Base-by-base conservation (phyloP, 805 yeast species). In the Suhomyces tanzawaensis region DNA sequence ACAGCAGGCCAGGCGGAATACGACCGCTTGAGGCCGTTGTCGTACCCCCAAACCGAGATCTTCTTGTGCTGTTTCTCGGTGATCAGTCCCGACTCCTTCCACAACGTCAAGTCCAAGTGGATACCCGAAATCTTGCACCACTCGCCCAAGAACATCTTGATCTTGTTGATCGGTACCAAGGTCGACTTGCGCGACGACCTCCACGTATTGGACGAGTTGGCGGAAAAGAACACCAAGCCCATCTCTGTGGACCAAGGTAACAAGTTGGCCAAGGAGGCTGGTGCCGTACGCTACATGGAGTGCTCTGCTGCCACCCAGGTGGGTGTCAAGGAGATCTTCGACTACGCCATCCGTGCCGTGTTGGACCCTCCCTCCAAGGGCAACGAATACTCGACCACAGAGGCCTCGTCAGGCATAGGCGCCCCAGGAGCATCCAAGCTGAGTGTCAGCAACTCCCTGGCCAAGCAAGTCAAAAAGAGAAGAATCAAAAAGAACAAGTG, bases 1-100 rank as follows among this genome's bases (percentile, higher is more conserved):
- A 89, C 96, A 12, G 96, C 96, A 3, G 96, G 96, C 19, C 96
- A 89, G 63, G 84, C 85, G 54, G 96, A 88, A 58, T 88, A 88
- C 60, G 96, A 89, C 59, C 72, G 95, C 44, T 72, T 88, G 53
- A 74, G 96, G 62, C 96, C 96, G 3, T 69, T 89, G 44, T 83
- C 93, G 7, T 89, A 89, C 55, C 95, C 96, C 3, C 95, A 89
- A 57, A 88, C 96, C 0, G 95, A 87, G 52, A 84, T 89, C 24
- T 89, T 89, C 55, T 64, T 89, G 37, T 77, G 86, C 42, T 89
- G 96, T 62, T 89, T 88, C 60, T 85, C 95, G 4, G 80, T 89
- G 5, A 82, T 84, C 29, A 84, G 81, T 51, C 95, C 90, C 22
- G 74, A 83, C 19, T 82, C 93, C 13, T 87, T 83, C 60, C 80